Conservation (phyloP, 2,329 filamentous ascomycete species). For the Scedosporium boydii region DNA sequence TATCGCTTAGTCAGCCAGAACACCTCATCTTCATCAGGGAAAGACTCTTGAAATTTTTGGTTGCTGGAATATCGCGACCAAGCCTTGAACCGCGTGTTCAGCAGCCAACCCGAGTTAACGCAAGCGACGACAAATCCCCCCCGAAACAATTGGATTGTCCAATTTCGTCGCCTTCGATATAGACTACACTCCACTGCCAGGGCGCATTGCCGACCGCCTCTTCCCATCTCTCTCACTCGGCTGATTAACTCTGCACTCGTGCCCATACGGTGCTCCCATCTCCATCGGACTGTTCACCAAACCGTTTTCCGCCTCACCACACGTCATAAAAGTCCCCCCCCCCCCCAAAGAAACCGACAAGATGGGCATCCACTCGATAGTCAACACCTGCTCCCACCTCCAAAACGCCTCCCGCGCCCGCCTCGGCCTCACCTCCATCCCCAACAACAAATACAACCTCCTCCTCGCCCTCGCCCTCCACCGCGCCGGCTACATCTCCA, state of each 20-base stretch:
- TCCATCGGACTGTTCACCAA: background rate
- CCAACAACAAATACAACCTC: constrained; percentile 69
- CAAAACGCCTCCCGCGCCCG: constrained; percentile 82
- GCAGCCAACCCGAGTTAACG: too few species aligned
- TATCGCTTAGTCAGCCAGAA: background rate
- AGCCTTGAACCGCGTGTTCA: too few species aligned
- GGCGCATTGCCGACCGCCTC: too few species aligned
- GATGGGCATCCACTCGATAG: constrained; percentile 53
- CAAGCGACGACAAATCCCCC: too few species aligned
- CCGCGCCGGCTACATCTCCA: constrained; percentile 70
- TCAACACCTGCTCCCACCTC: constrained; percentile 79
- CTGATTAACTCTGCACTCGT: too few species aligned
- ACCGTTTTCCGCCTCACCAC: background rate
- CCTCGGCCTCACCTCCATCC: constrained; percentile 74
- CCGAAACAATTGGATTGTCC: too few species aligned
- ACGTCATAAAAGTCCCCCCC: background rate
- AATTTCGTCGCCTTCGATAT: too few species aligned
- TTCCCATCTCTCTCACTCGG: too few species aligned
- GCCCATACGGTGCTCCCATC: background rate
- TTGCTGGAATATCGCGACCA: too few species aligned
- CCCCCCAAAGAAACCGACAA: background rate
- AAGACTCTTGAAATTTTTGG: too few species aligned
- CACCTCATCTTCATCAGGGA: background rate
- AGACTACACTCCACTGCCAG: too few species aligned
- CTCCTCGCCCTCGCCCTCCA: constrained; percentile 67